Conservation (phyloP, 257 asterid genomes). For the Knoxia roxburghii region DNA sequence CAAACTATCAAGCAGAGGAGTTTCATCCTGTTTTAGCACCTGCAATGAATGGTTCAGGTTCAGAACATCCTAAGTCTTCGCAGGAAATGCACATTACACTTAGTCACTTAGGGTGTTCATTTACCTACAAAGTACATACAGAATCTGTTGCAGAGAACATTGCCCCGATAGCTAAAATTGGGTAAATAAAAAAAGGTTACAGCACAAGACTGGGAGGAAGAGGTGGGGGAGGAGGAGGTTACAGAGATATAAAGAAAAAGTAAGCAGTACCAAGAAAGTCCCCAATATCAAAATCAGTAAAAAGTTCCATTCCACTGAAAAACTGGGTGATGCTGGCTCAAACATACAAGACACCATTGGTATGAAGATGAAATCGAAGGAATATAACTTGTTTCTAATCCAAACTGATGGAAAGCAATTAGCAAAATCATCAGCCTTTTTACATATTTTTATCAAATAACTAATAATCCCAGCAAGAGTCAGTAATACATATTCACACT, state of each 20-base stretch:
- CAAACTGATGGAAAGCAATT: too few relatives aligned
- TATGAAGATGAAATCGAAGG: neutral
- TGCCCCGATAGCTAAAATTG: conserved; percentile 36
- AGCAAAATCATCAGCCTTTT: too few relatives aligned
- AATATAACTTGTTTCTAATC: neutral
- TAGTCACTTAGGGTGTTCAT: conserved; percentile 1
- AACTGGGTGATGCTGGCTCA: conserved; percentile 22
- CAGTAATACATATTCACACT: too few relatives aligned
- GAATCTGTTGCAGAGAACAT: conserved; percentile 51
- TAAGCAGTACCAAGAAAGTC: conserved; percentile 38
- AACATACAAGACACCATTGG: neutral
- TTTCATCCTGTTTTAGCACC: conserved; percentile 47
- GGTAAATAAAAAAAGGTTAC: neutral
- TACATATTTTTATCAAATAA: too few relatives aligned
- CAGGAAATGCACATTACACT: neutral
- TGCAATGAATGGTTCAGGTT: conserved; percentile 15
- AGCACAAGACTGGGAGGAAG: neutral
- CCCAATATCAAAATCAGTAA: conserved; percentile 31
- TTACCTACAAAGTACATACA: conserved; percentile 49
- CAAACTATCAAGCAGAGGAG: conserved; percentile 46
- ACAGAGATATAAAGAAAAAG: neutral
- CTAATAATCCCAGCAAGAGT: too few relatives aligned
- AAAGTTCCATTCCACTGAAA: conserved; percentile 25
- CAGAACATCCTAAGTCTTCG: conserved; percentile 2
- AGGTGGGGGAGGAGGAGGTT: neutral